These are phyloP conservation scores for Syzygium aromaticum DNA, from an alignment of 345 rosid genomes.

Conservation along the genomic window DNA sequence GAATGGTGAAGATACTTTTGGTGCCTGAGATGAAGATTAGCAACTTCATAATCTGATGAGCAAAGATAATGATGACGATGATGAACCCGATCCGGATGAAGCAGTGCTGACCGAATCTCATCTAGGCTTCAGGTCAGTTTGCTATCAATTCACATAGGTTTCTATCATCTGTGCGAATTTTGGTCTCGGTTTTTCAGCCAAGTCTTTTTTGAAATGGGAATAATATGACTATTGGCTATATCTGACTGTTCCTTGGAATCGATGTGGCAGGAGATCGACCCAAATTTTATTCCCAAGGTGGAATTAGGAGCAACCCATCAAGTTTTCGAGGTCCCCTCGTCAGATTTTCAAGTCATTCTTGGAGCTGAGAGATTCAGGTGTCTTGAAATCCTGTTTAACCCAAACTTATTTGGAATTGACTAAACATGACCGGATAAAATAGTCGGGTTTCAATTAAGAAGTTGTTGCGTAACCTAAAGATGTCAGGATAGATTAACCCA, in stretches of 20 bases:
- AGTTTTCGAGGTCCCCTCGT: conserved; percentile 36
- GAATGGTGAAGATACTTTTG: conserved; percentile 86
- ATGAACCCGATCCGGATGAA: conserved; percentile 65
- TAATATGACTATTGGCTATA: not conserved
- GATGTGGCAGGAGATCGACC: conserved; percentile 56
- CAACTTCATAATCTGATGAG: conserved; percentile 87
- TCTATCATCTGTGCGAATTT: too few species aligned
- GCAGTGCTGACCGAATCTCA: conserved; percentile 59
- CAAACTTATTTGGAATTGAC: conserved; percentile 68
- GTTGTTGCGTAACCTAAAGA: conserved; percentile 29
- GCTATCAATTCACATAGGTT: not conserved
- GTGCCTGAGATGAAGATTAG: conserved; percentile 94
- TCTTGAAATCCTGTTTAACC: conserved; percentile 69
- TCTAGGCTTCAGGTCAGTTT: conserved; percentile 59
- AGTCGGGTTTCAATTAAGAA: conserved; percentile 60
- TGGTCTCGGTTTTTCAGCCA: too few species aligned
- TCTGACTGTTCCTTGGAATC: not conserved
- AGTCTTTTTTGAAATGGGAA: not conserved
- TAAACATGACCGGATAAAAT: conserved; percentile 78
- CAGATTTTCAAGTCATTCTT: conserved; percentile 67
- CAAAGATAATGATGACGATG: conserved; percentile 76
- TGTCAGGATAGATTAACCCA: conserved; percentile 47
- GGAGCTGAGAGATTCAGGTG: conserved; percentile 81
- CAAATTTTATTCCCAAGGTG: conserved; percentile 53
- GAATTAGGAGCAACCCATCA: conserved; percentile 46